A percentile compares a stretch with the other conserved stretches of the same genome.
These are phyloP conservation scores for Nyctanthes arbortristis DNA, from an alignment of 257 asterid genomes.

Conservation along the genomic window DNA sequence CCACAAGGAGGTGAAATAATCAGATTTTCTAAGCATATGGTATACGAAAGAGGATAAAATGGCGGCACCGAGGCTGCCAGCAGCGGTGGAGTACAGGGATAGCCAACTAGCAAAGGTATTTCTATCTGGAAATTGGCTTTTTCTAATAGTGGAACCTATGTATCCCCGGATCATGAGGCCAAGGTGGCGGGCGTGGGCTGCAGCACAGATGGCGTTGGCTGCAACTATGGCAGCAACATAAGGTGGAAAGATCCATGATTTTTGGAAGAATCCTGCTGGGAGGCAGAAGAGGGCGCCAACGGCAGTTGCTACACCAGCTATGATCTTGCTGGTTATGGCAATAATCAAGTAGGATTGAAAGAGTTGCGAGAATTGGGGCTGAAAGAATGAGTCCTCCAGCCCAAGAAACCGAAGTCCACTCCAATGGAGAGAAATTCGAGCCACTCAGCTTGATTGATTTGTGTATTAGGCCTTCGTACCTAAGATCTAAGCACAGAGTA, in stretches of 20 bases:
- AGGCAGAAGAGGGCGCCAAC: conserved; percentile 87
- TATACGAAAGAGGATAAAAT: conserved; percentile 67
- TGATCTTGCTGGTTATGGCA: conserved; percentile 59
- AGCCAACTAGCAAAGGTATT: conserved; percentile 61
- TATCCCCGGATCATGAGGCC: conserved; percentile 77
- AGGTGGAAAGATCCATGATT: conserved; percentile 81
- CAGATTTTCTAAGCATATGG: conserved; percentile 64
- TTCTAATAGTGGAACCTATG: conserved; percentile 51
- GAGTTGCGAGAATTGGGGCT: conserved; percentile 60
- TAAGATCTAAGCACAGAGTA: conserved; percentile 19
- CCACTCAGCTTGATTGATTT: conserved; percentile 46
- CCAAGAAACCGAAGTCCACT: conserved; percentile 88
- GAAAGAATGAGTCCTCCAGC: conserved; percentile 65
- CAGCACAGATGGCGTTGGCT: conserved; percentile 63
- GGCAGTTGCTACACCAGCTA: conserved; percentile 74
- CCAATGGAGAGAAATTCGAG: conserved; percentile 56
- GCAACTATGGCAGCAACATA: conserved; percentile 67
- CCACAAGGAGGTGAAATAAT: conserved; percentile 74
- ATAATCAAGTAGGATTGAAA: conserved; percentile 67
- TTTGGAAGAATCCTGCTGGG: conserved; percentile 74
- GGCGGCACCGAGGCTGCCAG: conserved; percentile 79
- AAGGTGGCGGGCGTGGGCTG: conserved; percentile 73
- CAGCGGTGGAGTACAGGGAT: conserved; percentile 72
- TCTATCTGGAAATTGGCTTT: conserved; percentile 49
- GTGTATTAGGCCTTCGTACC: conserved; percentile 61